Evolutionary conservation across 371 early-diverging fungal species (phyloP).

Genomic region (Rhizomucor miehei): DNA sequence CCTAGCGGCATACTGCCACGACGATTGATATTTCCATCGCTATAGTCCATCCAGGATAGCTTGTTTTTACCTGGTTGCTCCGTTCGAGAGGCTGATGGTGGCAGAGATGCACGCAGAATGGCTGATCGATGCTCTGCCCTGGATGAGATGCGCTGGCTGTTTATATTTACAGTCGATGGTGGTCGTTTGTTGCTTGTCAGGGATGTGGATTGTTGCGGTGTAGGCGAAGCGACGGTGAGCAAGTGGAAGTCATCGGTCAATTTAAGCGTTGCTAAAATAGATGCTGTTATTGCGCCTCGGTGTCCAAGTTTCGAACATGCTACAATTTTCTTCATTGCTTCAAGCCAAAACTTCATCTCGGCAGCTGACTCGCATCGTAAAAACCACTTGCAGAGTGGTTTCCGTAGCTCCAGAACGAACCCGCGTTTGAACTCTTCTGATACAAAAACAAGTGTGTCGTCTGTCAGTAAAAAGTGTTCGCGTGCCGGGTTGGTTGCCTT

Average conservation of each 20-base stretch:
- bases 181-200: conserved; percentile 1
- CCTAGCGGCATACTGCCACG: conserved; percentile 14
- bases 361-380: conserved; percentile 34
- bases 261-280: conserved; percentile 17
- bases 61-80: neutral
- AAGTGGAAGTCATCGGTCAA: conserved; percentile 34
- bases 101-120: neutral
- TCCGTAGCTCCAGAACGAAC: conserved; percentile 39
- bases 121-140: too few relatives aligned
- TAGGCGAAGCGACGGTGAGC: conserved; percentile 13
- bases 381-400: conserved; percentile 39
- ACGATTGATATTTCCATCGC: neutral
- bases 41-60: neutral
- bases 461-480: conserved; percentile 41
- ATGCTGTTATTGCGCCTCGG: conserved; percentile 16
- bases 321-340: conserved; percentile 40
- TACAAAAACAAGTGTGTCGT: conserved; percentile 43
- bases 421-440: conserved; percentile 44
- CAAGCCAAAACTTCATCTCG: conserved; percentile 38
- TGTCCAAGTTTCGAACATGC: conserved; percentile 36
- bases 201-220: neutral
- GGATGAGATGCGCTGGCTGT: neutral
- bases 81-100: neutral
- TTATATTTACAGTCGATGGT: neutral
- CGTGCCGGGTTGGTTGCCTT: conserved; percentile 32